Percentiles rank a stretch among this genome's conserved stretches.
These are phyloP conservation scores for Hortaea werneckii DNA, from an alignment of 2,329 filamentous ascomycete species.

Conservation along the genomic window DNA sequence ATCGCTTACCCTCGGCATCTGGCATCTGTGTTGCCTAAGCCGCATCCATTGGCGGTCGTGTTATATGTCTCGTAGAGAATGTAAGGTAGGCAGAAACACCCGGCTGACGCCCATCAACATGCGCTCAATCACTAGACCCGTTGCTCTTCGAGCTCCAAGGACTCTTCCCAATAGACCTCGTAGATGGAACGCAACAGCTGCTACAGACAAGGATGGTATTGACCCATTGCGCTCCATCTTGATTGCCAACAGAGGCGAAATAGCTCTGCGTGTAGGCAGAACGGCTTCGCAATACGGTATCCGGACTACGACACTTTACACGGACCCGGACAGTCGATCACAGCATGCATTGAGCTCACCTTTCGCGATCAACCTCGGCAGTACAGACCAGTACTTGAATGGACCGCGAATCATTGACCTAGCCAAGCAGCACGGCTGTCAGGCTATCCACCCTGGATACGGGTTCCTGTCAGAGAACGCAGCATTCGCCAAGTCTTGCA, in stretches of 20 bases:
- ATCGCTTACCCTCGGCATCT: no score
- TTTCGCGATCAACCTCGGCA: slow-evolving; percentile 73
- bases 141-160: background rate
- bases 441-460: slow-evolving; percentile 92
- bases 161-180: background rate
- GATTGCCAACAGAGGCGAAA: slow-evolving; percentile 95
- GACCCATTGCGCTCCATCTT: slow-evolving; percentile 55
- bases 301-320: slow-evolving; percentile 87
- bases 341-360: slow-evolving; percentile 83
- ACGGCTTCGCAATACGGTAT: slow-evolving; percentile 86
- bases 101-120: background rate
- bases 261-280: slow-evolving; percentile 81
- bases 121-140: background rate
- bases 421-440: slow-evolving; percentile 75
- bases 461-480: slow-evolving; percentile 92
- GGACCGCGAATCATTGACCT: slow-evolving; percentile 84
- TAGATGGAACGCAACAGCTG: background rate
- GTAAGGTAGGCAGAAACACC: no score
- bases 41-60: no score
- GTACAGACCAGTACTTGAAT: slow-evolving; percentile 80
- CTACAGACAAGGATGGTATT: background rate
- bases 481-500: slow-evolving; percentile 76
- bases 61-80: no score
- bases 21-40: no score
- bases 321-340: slow-evolving; percentile 74